A percentile compares a stretch with the other conserved stretches of the same genome.
Evolutionary conservation across 2,329 filamentous ascomycete genomes (phyloP).

Genomic region (Calonectria pseudoturangicola): DNA sequence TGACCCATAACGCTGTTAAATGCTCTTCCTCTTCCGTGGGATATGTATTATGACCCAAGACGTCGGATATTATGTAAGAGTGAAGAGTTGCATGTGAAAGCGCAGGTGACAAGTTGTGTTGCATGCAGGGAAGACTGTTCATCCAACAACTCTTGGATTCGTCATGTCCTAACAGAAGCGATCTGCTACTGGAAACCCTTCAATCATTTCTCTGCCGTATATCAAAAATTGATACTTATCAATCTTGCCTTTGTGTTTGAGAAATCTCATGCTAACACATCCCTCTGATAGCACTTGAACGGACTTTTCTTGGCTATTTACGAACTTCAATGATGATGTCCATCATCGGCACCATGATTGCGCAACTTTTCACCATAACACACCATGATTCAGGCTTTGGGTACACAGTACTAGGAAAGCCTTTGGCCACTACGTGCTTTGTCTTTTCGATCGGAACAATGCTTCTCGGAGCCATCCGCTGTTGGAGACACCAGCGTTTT

Average conservation of each 20-base stretch:
- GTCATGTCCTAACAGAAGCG: background rate
- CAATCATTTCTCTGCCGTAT: background rate
- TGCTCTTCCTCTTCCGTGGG: too few relatives aligned
- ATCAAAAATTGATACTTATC: background rate
- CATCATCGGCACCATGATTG: conserved; percentile 78
- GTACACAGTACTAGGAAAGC: conserved; percentile 76
- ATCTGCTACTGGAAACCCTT: background rate
- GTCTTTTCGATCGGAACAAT: conserved; percentile 61
- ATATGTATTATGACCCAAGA: background rate
- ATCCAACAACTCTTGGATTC: background rate
- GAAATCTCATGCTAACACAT: conserved; percentile 20
- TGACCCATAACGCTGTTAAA: too few relatives aligned
- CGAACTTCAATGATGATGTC: conserved; percentile 82
- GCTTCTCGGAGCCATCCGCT: conserved; percentile 55
- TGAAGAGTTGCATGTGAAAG: background rate
- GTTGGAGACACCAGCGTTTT: conserved; percentile 57
- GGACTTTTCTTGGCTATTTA: conserved; percentile 84
- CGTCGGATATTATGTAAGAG: background rate
- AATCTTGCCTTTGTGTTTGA: background rate
- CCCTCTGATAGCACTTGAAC: conserved; percentile 76
- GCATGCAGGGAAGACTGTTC: background rate
- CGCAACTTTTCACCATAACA: conserved; percentile 79
- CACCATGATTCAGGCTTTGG: conserved; percentile 67
- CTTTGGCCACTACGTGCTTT: conserved; percentile 69
- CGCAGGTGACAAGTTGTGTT: background rate